Evolutionary conservation across 2,329 filamentous ascomycete species (phyloP).

Genomic region (Trichoderma lentiforme): DNA sequence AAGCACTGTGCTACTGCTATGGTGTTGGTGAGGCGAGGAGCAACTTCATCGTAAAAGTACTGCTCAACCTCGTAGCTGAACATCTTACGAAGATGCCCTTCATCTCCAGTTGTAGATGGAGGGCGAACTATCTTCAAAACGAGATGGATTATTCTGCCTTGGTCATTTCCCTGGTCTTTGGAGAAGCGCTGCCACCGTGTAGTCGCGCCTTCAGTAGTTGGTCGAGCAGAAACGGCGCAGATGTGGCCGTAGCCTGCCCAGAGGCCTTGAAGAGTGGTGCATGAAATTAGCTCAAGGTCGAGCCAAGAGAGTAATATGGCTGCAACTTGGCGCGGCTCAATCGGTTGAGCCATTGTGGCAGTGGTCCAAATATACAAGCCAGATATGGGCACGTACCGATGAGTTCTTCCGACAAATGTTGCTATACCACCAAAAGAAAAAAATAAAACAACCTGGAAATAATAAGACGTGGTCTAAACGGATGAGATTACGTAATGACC

Average conservation of each 20-base stretch:
- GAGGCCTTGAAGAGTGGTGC: constrained; percentile 40
- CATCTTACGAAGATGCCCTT: constrained; percentile 63
- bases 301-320: constrained; percentile 39
- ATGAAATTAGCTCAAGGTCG: constrained; percentile 39
- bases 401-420: not conserved
- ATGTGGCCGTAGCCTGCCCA: constrained; percentile 57
- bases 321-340: constrained; percentile 27
- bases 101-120: constrained; percentile 43
- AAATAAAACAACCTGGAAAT: not conserved
- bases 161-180: constrained; percentile 10
- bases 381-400: not conserved
- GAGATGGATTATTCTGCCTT: constrained; percentile 35
- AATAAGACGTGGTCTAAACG: not conserved
- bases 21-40: constrained; percentile 42
- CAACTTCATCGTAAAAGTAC: constrained; percentile 59
- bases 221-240: constrained; percentile 49
- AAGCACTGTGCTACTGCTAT: constrained; percentile 51
- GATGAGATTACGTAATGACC: not conserved
- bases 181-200: constrained; percentile 16
- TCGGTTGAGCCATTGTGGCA: not conserved
- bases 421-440: not conserved
- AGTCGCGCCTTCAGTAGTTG: constrained; percentile 25
- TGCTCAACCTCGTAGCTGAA: constrained; percentile 66
- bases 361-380: not conserved
- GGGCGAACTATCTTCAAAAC: constrained; percentile 61